Conservation (phyloP, 1,139 yeast species). For the Saccharomyces hybrid region DNA sequence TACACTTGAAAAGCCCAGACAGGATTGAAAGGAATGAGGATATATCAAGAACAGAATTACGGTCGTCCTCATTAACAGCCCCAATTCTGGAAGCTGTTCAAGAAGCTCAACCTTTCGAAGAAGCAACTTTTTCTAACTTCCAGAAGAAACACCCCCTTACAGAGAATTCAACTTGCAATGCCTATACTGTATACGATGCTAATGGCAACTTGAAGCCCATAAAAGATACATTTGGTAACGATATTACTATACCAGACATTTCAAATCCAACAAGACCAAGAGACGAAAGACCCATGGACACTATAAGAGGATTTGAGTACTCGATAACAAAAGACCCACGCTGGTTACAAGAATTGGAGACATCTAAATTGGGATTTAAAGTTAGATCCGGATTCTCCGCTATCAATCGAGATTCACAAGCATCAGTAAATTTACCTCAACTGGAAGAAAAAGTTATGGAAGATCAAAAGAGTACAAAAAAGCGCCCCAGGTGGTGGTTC, state of each 20-base stretch:
- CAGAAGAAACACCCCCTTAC: conserved; percentile 18
- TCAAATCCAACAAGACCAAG: conserved; percentile 89
- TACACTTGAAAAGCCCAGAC: not conserved
- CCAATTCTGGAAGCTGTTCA: conserved; percentile 70
- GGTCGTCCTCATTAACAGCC: not conserved
- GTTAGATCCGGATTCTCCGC: conserved; percentile 40
- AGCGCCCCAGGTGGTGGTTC: conserved; percentile 6
- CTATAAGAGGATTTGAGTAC: conserved; percentile 86
- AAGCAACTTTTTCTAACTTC: conserved; percentile 39
- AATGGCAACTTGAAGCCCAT: conserved; percentile 32
- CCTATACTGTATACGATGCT: not conserved
- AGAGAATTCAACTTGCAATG: conserved; percentile 17
- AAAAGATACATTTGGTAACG: conserved; percentile 78
- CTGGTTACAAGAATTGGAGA: conserved; percentile 74
- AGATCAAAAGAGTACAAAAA: not conserved
- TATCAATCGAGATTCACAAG: not conserved
- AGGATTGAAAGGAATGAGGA: not conserved
- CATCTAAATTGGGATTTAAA: conserved; percentile 72
- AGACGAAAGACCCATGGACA: conserved; percentile 93
- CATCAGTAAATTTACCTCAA: not conserved
- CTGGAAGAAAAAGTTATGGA: not conserved
- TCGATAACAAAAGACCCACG: conserved; percentile 81
- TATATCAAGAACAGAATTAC: not conserved
- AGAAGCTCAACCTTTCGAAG: conserved; percentile 94
- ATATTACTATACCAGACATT: conserved; percentile 67